Conservation (phyloP, 2,329 filamentous ascomycete genomes). For the Blumeriella jaapii region DNA sequence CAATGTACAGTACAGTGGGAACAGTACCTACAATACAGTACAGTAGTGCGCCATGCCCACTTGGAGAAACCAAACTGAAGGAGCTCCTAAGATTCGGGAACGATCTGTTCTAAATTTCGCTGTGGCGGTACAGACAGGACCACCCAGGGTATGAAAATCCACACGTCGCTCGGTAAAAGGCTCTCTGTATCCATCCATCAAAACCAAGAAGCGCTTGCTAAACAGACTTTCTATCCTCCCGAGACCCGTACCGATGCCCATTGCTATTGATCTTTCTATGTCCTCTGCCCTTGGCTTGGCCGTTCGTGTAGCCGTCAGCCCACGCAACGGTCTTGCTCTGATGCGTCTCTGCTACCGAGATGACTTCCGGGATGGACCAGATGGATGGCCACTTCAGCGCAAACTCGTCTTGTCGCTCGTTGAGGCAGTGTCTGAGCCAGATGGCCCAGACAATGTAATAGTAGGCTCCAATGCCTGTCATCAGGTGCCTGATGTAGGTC, state of each 20-base stretch:
- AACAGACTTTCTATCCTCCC: slow-evolving; percentile 19
- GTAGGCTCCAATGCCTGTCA: slow-evolving; percentile 61
- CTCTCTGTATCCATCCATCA: slow-evolving; percentile 4
- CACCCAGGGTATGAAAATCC: slow-evolving; percentile 11
- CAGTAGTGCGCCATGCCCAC: too few relatives aligned
- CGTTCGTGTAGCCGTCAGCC: neutral
- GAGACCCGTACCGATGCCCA: neutral
- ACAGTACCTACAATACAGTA: too few relatives aligned
- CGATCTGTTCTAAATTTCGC: too few relatives aligned
- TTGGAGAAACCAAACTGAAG: too few relatives aligned
- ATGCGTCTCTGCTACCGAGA: slow-evolving; percentile 12
- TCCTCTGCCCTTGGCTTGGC: slow-evolving; percentile 1
- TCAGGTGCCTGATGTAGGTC: slow-evolving; percentile 42
- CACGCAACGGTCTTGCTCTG: too few relatives aligned
- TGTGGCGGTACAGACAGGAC: too few relatives aligned
- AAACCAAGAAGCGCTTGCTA: neutral
- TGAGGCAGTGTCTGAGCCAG: slow-evolving; percentile 58
- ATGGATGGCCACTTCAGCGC: slow-evolving; percentile 49
- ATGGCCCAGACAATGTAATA: slow-evolving; percentile 63
- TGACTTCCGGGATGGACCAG: slow-evolving; percentile 32
- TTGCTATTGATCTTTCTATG: neutral
- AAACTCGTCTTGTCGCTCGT: slow-evolving; percentile 54
- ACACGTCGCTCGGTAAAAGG: neutral
- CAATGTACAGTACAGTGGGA: too few relatives aligned
- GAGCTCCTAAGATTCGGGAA: too few relatives aligned